phyloP scores from a whole-genome alignment of 768 basidiomycete species.

The Suillus sp. region DNA sequence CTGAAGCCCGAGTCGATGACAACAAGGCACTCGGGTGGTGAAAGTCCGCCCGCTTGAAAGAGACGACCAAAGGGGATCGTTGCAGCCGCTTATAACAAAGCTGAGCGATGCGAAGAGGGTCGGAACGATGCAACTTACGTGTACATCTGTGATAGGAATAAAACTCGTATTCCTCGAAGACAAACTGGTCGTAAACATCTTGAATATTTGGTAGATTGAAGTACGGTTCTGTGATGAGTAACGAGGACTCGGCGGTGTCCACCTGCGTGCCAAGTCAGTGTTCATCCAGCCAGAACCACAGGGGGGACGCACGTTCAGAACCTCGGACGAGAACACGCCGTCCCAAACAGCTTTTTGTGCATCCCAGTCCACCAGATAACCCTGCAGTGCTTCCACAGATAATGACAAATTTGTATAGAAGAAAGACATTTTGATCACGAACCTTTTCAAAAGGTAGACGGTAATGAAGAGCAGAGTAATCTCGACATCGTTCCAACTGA shows the following conservation, averaged over 20 bases:
- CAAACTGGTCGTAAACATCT: conserved; percentile 91
- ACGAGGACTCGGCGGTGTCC: conserved; percentile 67
- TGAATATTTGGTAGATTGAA: conserved; percentile 93
- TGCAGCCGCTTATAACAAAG: conserved; percentile 66
- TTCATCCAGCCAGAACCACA: conserved; percentile 5
- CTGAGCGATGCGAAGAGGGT: conserved; percentile 25
- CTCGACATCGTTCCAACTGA: conserved; percentile 74
- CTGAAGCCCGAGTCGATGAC: conserved; percentile 93
- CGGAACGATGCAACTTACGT: conserved; percentile 53
- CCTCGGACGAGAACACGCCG: conserved; percentile 74
- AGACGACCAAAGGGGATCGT: conserved; percentile 73
- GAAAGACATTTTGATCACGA: conserved; percentile 20
- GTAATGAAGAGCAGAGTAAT: conserved; percentile 81
- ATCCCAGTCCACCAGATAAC: conserved; percentile 94
- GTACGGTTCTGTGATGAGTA: conserved; percentile 92
- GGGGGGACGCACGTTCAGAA: conserved; percentile 54
- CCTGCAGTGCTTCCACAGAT: conserved; percentile 51
- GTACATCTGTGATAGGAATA: conserved; percentile 77
- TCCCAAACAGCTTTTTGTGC: conserved; percentile 96
- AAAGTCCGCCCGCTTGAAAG: conserved; percentile 51
- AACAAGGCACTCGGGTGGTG: conserved; percentile 75
- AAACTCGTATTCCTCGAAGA: conserved; percentile 97
- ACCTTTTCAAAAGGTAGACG: conserved; percentile 90
- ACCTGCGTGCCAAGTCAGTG: conserved; percentile 48
- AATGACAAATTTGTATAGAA: conserved; percentile 4